Evolutionary conservation across 768 basidiomycete genomes (phyloP), one percentile per base, ranked within the genome.

Genomic region (Boletellus ananas): DNA sequence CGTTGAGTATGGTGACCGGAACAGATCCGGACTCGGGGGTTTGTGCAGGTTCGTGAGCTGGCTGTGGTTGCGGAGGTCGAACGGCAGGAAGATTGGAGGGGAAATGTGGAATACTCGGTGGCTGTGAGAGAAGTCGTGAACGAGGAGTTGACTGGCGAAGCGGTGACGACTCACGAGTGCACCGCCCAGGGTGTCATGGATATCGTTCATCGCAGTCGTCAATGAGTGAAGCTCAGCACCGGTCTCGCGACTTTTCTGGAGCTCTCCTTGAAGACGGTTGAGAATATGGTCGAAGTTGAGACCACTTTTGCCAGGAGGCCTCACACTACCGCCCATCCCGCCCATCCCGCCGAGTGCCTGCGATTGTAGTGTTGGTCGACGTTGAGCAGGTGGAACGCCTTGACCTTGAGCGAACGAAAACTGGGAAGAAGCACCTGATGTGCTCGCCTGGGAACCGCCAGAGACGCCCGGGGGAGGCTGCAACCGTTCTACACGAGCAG

Each of bases 261-360:
- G 27, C 27, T 29, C 27, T 29, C 27, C 27, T 29, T 29, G 27
- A 2, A 29, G 27, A 29, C 27, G 27, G 49, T 78, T 87, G 39
- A 97, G 72, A 45, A 97, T 92, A 59, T 94, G 90, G 60, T 97
- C 94, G 63, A 98, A 95, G 8, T 84, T 89, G 20, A 96, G 74
- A 0, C 92, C 91, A 59, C 85, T 86, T 70, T 91, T 92, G 16
- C 89, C 86, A 1, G 87, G 86, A 1, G 77, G 76, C 13, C 85
- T 77, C 70, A 84, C 81, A 52, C 77, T 78, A 34, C 79, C 85
- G 31, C 84, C 85, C 81, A 85, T 85, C 2, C 85, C 84, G 34
- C 87, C 88, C 79, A 89, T 85, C 0, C 83, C 80, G 10, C 79
- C 74, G 5, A 88, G 72, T 0, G 79, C 79, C 56, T 83, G 84